Conservation (phyloP, 2,329 filamentous ascomycete species). For the Arthrobotrys sinensis region DNA sequence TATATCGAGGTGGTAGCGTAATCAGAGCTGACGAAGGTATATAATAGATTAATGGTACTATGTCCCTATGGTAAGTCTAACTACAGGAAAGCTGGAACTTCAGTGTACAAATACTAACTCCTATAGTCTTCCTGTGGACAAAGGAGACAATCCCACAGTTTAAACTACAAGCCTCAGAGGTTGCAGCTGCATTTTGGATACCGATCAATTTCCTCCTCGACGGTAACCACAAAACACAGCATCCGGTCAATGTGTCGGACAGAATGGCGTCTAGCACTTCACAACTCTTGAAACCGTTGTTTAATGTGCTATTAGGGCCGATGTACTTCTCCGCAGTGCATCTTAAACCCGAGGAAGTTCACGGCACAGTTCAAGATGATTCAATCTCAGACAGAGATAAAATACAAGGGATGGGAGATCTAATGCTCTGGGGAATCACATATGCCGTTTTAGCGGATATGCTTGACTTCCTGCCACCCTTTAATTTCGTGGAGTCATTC, state of each 20-base stretch:
- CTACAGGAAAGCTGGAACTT: no score
- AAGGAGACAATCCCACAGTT: conserved; percentile 73
- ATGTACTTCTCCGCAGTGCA: conserved; percentile 79
- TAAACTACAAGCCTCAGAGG: conserved; percentile 77
- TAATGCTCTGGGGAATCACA: conserved; percentile 79
- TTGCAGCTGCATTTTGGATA: conserved; percentile 80
- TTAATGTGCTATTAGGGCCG: conserved; percentile 74
- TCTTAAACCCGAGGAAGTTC: conserved; percentile 74
- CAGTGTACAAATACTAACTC: not conserved
- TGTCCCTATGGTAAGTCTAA: conserved; percentile 70
- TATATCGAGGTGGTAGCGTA: not conserved
- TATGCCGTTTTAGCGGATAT: conserved; percentile 79
- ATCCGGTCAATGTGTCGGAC: conserved; percentile 76
- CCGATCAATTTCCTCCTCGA: conserved; percentile 76
- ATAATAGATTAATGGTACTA: conserved; percentile 76
- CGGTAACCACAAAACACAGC: conserved; percentile 74
- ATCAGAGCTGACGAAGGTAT: conserved; percentile 10
- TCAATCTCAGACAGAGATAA: not conserved
- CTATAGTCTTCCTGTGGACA: conserved; percentile 76
- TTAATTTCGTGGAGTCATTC: conserved; percentile 75
- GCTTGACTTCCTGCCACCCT: conserved; percentile 77
- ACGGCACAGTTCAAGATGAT: conserved; percentile 73
- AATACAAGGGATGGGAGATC: conserved; percentile 67
- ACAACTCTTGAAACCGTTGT: conserved; percentile 72
- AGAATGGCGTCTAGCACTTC: conserved; percentile 74